phyloP scores from a whole-genome alignment of 257 asterid genomes.

The Salvia rosmarinus region DNA sequence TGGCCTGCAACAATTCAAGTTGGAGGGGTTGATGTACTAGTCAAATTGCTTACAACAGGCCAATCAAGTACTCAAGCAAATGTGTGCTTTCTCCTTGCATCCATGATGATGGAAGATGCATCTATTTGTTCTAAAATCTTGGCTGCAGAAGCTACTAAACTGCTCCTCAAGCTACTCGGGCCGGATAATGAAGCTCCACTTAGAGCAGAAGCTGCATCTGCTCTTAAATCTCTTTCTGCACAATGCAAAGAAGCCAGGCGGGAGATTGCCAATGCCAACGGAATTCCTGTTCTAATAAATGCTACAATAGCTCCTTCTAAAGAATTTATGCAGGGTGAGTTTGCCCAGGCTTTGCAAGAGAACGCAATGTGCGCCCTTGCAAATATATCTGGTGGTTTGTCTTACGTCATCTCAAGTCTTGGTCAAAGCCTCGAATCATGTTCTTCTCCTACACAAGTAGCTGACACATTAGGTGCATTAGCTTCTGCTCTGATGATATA shows the following conservation, averaged over 20 bases:
- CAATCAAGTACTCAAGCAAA: constrained; percentile 88
- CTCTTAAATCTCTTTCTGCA: constrained; percentile 95
- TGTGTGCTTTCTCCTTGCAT: constrained; percentile 94
- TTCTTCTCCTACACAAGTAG: constrained; percentile 88
- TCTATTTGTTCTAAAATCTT: constrained; percentile 78
- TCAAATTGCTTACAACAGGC: constrained; percentile 83
- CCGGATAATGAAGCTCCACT: constrained; percentile 88
- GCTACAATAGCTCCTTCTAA: constrained; percentile 99
- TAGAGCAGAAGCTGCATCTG: constrained; percentile 96
- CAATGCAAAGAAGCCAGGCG: constrained; percentile 87
- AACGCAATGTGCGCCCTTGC: constrained; percentile 99
- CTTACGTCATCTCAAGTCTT: constrained; percentile 92
- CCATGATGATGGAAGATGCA: constrained; percentile 97
- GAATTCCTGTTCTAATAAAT: constrained; percentile 90
- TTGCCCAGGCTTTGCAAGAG: constrained; percentile 99
- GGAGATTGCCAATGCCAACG: constrained; percentile 83
- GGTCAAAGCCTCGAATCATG: constrained; percentile 99
- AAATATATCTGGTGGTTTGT: constrained; percentile 95
- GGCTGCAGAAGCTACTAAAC: constrained; percentile 78
- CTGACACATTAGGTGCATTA: constrained; percentile 95
- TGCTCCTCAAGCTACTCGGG: constrained; percentile 86
- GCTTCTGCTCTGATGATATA: constrained; percentile 99
- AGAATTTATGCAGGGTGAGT: constrained; percentile 99
- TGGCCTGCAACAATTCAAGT: constrained; percentile 81
- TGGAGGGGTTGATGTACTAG: constrained; percentile 91